Base-by-base conservation (phyloP, 1,284 basidiomycete genomes). In the Ustilago sp. region DNA sequence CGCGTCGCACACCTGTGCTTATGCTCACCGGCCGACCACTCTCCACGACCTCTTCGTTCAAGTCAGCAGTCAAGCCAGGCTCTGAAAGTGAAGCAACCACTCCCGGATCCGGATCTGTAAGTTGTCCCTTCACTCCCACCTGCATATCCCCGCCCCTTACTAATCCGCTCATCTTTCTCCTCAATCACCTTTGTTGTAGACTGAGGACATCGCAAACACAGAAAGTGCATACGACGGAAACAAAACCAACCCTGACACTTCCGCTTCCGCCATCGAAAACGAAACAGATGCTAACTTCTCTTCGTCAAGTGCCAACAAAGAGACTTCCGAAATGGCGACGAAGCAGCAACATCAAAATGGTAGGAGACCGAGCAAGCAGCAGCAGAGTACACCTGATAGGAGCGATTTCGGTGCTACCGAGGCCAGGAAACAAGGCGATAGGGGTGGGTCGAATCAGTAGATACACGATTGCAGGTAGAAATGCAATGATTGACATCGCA, bases 1-100 rank as follows among this genome's bases (percentile, higher is more conserved):
- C 56, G 3, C 56, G 43, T 15, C 57, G 57, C 47, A 45, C 23
- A 17, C n/a, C 50, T 17, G n/a, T 3, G 7, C 57, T 17, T n/a
- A 17, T 39, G 31, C 43, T 47, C 15, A 6, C 17, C 17, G 13
- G 51, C 31, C 56, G 43, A n/a, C 5, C 43, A 2, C 50, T 51
- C 32, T 6, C 28, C 28, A 48, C 34, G 8, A 35, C 50, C 2
- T 8, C 62, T 0, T 8, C 23, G 0, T 2, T 48, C 0, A 17
- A 31, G 3, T 77, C 74, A 17, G 69, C 74, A 2, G 74, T 77
- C 11, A 77, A 77, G 32, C 74, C 74, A 15, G 74, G 74, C 15
- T 61, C 59, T 15, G 74, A 77, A 19, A 72, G 69, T 43, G 74
- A 77, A 59, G 69, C 69, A 9, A 77, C 65, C 15, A 63, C 63